Base-by-base conservation (phyloP, 805 yeast genomes). In the Zygosaccharomyces pseudorouxii region DNA sequence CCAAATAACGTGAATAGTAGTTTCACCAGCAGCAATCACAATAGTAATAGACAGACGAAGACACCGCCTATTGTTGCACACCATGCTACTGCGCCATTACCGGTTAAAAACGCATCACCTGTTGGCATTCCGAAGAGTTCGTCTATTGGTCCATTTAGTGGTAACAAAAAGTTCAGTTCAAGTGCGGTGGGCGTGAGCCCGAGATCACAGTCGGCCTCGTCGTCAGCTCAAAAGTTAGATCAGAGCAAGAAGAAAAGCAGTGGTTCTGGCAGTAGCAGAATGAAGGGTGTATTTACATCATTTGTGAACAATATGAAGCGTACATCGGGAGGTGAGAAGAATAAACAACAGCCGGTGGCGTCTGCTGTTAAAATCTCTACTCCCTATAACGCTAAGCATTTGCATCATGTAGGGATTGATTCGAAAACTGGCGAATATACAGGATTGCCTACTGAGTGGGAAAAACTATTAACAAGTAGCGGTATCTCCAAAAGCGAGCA, bases 381-480 rank as follows among this genome's bases (percentile, higher is more conserved):
- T 0, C 99, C 99, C 0, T 89, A 84, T 65, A 89, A 88, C 60
- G 85, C 93, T 14, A 83, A 87, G 61, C 96, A 90, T 62, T 84
- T 89, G 30, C 89, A 93, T 14, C 98, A 93, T 61, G 98, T 93
- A 8, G 97, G 96, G 20, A 83, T 87, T 43, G 97, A 92, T 65
- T 76, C 82, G 4, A 79, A 78, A 53, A 79, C 89, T 18, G 97
- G 97, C 10, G 85, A 86, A 38, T 92, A 85, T 64, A 88, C 93
- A 0, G 98, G 97, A 2, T 72, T 93, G 38, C 99, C 99, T 0
- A 83, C 80, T 25, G 95, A 89, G 60, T 93, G 99, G 99, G 89
- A 89, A 53, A 78, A 80, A 53, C 73, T 90, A 30, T 74, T 93
- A 46, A 77, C 84, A 10, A 86, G 93, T 1, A 85, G 89, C 59